Evolutionary conservation across 805 yeast species (phyloP), one percentile per base, ranked within the genome.

Genomic region (Monosporozyma solicola): DNA sequence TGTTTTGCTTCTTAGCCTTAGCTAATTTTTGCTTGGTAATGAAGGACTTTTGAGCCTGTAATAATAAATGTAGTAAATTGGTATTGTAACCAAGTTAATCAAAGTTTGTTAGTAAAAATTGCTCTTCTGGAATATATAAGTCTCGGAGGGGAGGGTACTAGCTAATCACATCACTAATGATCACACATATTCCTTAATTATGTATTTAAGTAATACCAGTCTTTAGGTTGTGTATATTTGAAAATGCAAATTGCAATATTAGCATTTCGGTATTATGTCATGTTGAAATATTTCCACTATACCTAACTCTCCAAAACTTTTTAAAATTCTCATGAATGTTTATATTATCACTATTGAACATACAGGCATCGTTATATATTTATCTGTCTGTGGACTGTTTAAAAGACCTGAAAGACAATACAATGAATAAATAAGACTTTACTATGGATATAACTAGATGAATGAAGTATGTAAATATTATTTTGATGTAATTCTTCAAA

Each of bases 1-100:
- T 89, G 92, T 90, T 92, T 82, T 89, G 96, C 82, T 90, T 92
- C 76, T 84, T 84, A 75, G 96, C 97, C 85, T 94, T 92, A 76
- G 96, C 97, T 78, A 92, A 85, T 85, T 90, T 94, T 83, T 90
- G 94, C 89, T 92, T 92, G 79, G 86, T 87, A 78, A 80, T 88
- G 85, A 94, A 89, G 70, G 96, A 82, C 82, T 92, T 92, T 80
- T 91, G 91, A 74, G 94, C 84, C 92, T 85, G 33, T 47, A 43
- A 15, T 25, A 32, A 35, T 33, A 35, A 15, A 13, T 35, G 16
- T 4, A 15, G 5, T 3, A 35, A 15, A 35, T 35, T 35, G 39
- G 39, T 13, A 15, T 15, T 35, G 7, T 3, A 35, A 2, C 39
- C 39, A 35, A 35, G 13, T 35, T 35, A 15, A 4, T 35, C 16